Evolutionary conservation across 2,329 filamentous ascomycete genomes (phyloP).

Genomic region (Penicillium italicum): DNA sequence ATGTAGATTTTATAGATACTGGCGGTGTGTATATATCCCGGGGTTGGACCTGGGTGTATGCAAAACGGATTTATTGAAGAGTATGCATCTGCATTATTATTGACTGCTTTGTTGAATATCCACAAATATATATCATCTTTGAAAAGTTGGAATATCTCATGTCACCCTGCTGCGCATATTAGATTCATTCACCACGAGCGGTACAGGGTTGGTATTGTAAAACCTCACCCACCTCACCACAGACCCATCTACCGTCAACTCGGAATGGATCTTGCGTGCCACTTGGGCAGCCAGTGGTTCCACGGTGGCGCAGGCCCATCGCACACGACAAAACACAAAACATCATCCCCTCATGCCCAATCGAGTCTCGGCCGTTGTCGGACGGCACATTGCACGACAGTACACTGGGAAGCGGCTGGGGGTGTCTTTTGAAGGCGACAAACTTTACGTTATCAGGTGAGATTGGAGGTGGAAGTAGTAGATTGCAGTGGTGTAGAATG

Average conservation of each 20-base stretch:
- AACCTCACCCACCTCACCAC: background rate
- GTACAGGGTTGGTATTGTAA: background rate
- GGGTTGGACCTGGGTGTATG: background rate
- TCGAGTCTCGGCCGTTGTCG: slow-evolving; percentile 4
- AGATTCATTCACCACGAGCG: background rate
- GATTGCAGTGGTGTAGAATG: slow-evolving; percentile 8
- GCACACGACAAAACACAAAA: slow-evolving; percentile 10
- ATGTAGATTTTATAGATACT: slow-evolving; percentile 43
- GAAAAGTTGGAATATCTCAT: background rate
- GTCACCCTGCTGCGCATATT: background rate
- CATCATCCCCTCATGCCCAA: slow-evolving; percentile 1
- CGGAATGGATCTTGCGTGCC: slow-evolving; percentile 14
- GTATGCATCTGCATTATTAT: background rate
- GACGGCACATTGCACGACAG: slow-evolving; percentile 16
- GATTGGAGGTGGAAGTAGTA: background rate
- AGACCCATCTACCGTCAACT: slow-evolving; percentile 1
- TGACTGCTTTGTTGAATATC: no score
- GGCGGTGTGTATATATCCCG: background rate
- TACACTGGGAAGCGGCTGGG: background rate
- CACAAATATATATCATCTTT: background rate
- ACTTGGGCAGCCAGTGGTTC: slow-evolving; percentile 18
- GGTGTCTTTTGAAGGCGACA: background rate
- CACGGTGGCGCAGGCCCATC: slow-evolving; percentile 5
- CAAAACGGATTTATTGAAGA: background rate
- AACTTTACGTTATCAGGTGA: background rate